phyloP scores from a whole-genome alignment of 2,329 filamentous ascomycete species.

The Diaporthe sp. region DNA sequence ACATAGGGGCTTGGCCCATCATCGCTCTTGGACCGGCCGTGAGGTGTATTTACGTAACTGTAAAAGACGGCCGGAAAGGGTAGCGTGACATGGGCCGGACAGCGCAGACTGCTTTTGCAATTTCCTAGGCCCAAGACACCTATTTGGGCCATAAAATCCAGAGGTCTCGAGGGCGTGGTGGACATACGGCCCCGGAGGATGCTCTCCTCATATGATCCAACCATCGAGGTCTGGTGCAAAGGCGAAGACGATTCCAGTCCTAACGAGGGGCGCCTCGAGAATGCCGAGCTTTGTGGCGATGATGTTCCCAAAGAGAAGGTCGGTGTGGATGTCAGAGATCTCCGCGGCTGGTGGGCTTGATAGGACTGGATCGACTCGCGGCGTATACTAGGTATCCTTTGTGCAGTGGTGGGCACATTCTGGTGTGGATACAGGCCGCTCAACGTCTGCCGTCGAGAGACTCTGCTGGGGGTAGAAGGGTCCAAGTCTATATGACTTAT shows the following conservation, averaged over 20 bases:
- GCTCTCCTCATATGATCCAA: slow-evolving; percentile 97
- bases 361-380: slow-evolving; percentile 73
- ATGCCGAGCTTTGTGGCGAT: slow-evolving; percentile 61
- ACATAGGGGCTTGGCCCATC: slow-evolving; percentile 97
- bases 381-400: slow-evolving; percentile 55
- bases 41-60: slow-evolving; percentile 79
- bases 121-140: slow-evolving; percentile 90
- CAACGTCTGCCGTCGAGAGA: slow-evolving; percentile 75
- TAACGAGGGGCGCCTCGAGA: slow-evolving; percentile 74
- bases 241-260: slow-evolving; percentile 76
- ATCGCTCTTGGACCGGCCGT: slow-evolving; percentile 72
- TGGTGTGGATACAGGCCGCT: slow-evolving; percentile 48
- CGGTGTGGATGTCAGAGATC: slow-evolving; percentile 75
- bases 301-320: slow-evolving; percentile 52
- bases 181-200: slow-evolving; percentile 97
- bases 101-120: slow-evolving; percentile 86
- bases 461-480: slow-evolving; percentile 46
- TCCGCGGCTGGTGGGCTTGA: slow-evolving; percentile 82
- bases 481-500: slow-evolving; percentile 62
- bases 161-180: slow-evolving; percentile 89
- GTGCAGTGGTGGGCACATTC: slow-evolving; percentile 34
- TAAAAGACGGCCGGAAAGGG: slow-evolving; percentile 97
- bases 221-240: slow-evolving; percentile 91
- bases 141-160: slow-evolving; percentile 95
- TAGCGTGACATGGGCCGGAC: slow-evolving; percentile 89